Evolutionary conservation across 2,329 filamentous ascomycete species (phyloP), one percentile per base, ranked within the genome.

Genomic region (Pseudogymnoascus sp.): DNA sequence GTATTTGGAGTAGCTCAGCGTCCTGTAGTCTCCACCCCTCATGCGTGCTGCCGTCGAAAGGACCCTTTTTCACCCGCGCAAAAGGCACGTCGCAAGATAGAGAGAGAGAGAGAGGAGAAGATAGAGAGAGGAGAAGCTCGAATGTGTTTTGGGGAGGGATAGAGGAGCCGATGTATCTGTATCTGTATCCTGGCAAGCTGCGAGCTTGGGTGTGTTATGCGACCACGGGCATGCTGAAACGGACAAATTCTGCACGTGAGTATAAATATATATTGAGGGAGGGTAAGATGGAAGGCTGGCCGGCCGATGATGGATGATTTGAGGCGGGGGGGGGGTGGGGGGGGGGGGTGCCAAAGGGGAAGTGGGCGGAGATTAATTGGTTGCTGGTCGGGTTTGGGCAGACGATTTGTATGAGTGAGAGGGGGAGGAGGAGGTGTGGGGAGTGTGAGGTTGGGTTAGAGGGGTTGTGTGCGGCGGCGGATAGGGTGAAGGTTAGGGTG

Each of bases 391-490:
- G 88, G 0, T 79, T 89, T 66, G 88, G 88, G 0, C 88, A 91
- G 76, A 88, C 84, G 1, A 81, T 87, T 28, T 91, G 88, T 74
- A 73, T 87, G 65, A 63, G 69, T 11, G 28, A 59, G 53, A 59
- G 16, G 33, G 53, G 53, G 28, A 33, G 33, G 28, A 33, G 60
- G 60, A 85, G 82, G 68, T 99, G 94, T 76, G 92, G 91, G 16
- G 88, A 94, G 59, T 99, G 94, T 76, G 88, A 89, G 67, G 76
- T 97, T 59, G 90, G 90, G 0, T 78, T 88, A 18, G 80, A 80
- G 33, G 90, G 90, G 3, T 75, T 97, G 64, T 99, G 94, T 76
- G 85, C 82, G 72, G 83, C 84, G 10, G 89, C 89, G 28, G 84
- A 91, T 65, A 78, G 80, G 71, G 84, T 81, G 61, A 86, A 89